Conservation (phyloP, 2,329 filamentous ascomycete species). For the Aspergillus brunneoviolaceus region DNA sequence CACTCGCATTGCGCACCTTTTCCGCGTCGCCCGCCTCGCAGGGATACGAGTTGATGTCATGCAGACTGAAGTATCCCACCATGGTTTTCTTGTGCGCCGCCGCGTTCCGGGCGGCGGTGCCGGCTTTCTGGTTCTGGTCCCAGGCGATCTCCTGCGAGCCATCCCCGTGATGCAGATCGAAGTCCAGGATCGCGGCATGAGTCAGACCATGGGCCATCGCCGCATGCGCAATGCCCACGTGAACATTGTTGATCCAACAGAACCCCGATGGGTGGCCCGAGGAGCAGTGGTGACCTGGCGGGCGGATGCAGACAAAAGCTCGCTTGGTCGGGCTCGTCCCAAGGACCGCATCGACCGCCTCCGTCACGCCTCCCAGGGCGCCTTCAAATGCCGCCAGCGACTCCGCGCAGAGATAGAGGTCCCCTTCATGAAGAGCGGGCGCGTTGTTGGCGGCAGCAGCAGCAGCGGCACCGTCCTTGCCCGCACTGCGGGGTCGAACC, state of each 20-base stretch:
- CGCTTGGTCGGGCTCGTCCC: conserved; percentile 62
- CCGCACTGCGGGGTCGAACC: conserved; percentile 55
- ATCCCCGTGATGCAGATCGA: conserved; percentile 88
- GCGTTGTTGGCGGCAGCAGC: conserved; percentile 34
- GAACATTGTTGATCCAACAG: conserved; percentile 98
- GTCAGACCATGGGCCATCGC: conserved; percentile 81
- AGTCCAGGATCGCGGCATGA: conserved; percentile 90
- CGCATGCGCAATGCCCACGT: conserved; percentile 91
- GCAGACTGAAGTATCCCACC: conserved; percentile 93
- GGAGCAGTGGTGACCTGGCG: conserved; percentile 94
- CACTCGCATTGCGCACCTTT: conserved; percentile 88
- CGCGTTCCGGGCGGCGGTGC: conserved; percentile 65
- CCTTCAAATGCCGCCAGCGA: conserved; percentile 87
- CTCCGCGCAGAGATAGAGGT: conserved; percentile 85
- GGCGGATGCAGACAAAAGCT: conserved; percentile 88
- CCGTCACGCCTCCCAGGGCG: conserved; percentile 86
- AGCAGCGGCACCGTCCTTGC: conserved; percentile 32
- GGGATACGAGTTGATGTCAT: conserved; percentile 98
- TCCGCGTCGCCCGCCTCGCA: conserved; percentile 92
- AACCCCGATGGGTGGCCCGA: conserved; percentile 87
- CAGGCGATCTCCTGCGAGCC: conserved; percentile 95
- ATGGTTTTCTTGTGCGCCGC: conserved; percentile 76
- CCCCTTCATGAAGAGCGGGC: conserved; percentile 74
- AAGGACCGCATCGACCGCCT: conserved; percentile 87
- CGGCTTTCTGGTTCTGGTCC: conserved; percentile 76